Conservation (phyloP, 2,329 filamentous ascomycete genomes). For the Nannizzia gypsea region DNA sequence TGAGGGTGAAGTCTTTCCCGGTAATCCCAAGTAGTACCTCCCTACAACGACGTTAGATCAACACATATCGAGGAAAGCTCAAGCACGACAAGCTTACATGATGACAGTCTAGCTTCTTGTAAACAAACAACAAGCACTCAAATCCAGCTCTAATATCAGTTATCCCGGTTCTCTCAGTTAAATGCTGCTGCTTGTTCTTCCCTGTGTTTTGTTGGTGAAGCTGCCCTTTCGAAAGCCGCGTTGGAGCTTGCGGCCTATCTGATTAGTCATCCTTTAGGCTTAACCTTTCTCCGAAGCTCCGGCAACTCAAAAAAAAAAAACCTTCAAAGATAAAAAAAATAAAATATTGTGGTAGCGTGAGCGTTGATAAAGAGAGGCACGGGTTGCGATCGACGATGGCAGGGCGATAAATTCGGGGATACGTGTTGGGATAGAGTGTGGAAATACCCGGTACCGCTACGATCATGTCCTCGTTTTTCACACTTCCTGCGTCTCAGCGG, state of each 20-base stretch:
- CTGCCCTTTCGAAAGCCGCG: slow-evolving; percentile 18
- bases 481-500: slow-evolving; percentile 69
- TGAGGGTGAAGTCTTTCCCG: slow-evolving; percentile 97
- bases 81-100: background rate
- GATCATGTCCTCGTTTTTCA: slow-evolving; percentile 90
- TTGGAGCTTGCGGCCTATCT: slow-evolving; percentile 33
- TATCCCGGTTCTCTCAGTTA: background rate
- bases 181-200: background rate
- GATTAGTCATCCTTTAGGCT: slow-evolving; percentile 15
- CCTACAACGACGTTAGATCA: slow-evolving; percentile 41
- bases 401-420: background rate
- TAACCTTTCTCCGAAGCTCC: slow-evolving; percentile 20
- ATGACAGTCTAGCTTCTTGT: background rate
- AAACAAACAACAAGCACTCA: background rate
- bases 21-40: slow-evolving; percentile 97
- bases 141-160: background rate
- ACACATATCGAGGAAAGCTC: background rate
- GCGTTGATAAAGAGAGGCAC: background rate
- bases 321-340: slow-evolving; percentile 8
- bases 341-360: background rate
- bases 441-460: background rate
- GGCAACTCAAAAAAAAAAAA: slow-evolving; percentile 10
- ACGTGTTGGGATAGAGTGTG: background rate
- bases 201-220: background rate
- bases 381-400: background rate